Conservation (phyloP, 352 stramenopile genomes). For the Halophytophthora polymorphica region DNA sequence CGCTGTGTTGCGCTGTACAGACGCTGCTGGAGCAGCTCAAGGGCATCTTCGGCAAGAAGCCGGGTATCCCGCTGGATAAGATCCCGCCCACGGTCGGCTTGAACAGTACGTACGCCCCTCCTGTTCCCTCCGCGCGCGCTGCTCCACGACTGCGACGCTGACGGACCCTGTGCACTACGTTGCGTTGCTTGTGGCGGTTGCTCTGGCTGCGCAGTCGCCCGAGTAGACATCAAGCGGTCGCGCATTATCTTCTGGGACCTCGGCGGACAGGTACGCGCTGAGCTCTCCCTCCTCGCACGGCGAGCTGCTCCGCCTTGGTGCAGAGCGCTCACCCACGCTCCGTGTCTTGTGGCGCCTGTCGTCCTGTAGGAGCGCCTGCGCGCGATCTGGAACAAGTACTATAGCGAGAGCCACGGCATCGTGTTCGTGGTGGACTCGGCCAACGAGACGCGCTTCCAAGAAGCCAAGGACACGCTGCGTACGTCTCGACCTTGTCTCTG, state of each 20-base stretch:
- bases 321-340: neutral
- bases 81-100: conserved; percentile 91
- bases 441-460: conserved; percentile 83
- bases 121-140: neutral
- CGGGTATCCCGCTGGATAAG: conserved; percentile 87
- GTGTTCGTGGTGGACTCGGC: conserved; percentile 91
- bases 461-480: conserved; percentile 85
- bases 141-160: neutral
- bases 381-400: conserved; percentile 94
- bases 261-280: conserved; percentile 65
- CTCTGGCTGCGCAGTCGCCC: conserved; percentile 40
- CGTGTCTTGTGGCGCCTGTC: neutral
- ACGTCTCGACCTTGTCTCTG: conserved; percentile 10
- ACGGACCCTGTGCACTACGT: neutral
- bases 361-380: conserved; percentile 67
- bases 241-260: conserved; percentile 92
- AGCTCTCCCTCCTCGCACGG: neutral
- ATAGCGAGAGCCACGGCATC: conserved; percentile 89
- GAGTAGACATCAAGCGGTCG: conserved; percentile 80
- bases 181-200: neutral
- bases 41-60: conserved; percentile 86
- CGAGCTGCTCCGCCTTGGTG: neutral
- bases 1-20: conserved; percentile 14
- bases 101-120: conserved; percentile 58
- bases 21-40: conserved; percentile 91